Conservation (phyloP, 208 protist genomes). For the Crithidia sp. region DNA sequence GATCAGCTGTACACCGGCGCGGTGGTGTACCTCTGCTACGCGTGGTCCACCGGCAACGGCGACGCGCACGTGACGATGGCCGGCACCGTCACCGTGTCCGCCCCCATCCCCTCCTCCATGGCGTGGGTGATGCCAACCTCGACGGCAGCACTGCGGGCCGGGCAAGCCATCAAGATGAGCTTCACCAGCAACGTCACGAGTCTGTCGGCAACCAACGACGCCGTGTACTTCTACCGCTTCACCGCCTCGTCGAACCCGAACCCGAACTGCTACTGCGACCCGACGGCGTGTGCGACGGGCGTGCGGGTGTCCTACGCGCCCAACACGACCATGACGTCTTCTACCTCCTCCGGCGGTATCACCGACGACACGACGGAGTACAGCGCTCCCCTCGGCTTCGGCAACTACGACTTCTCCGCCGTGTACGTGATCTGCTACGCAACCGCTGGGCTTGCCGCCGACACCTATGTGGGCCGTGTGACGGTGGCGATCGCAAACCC, state of each 20-base stretch:
- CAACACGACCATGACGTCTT: slow-evolving; percentile 21
- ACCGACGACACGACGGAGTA: slow-evolving; percentile 38
- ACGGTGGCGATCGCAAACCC: slow-evolving; percentile 75
- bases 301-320: slow-evolving; percentile 43
- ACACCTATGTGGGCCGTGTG: slow-evolving; percentile 78
- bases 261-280: slow-evolving; percentile 82
- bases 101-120: slow-evolving; percentile 54
- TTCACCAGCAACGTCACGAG: slow-evolving; percentile 54
- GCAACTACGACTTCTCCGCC: slow-evolving; percentile 73
- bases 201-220: slow-evolving; percentile 47
- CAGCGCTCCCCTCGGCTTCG: slow-evolving; percentile 64
- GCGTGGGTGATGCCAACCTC: slow-evolving; percentile 25
- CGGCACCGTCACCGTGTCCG: slow-evolving; percentile 41
- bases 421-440: slow-evolving; percentile 87
- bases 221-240: slow-evolving; percentile 84
- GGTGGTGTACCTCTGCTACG: slow-evolving; percentile 78
- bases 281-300: slow-evolving; percentile 47
- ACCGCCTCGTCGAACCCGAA: slow-evolving; percentile 35
- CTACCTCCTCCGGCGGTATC: slow-evolving; percentile 28
- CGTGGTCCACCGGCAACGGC: slow-evolving; percentile 45
- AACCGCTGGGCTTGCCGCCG: slow-evolving; percentile 27
- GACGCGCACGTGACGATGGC: slow-evolving; percentile 61
- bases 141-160: slow-evolving; percentile 47
- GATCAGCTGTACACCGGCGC: slow-evolving; percentile 41
- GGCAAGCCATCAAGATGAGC: slow-evolving; percentile 41